Evolutionary conservation across 768 basidiomycete species (phyloP), one percentile per base, ranked within the genome.

Genomic region (Strobilomyces confusus): DNA sequence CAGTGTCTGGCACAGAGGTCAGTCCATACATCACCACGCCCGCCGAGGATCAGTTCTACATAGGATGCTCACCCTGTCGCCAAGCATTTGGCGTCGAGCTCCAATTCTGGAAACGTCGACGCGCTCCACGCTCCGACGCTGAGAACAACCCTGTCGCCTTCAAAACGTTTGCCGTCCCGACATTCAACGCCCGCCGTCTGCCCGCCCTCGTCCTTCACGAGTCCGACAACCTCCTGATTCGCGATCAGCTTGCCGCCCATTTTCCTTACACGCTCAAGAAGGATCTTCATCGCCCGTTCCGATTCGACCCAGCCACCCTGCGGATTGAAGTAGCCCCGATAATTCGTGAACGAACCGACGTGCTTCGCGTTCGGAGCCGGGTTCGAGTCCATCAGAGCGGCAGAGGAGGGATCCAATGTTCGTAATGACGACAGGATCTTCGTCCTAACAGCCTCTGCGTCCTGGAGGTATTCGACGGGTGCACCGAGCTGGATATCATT

Each of bases 271-370:
- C 75, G 79, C 26, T 70, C 63, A 47, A 86, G 77, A 53, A 89
- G 69, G 11, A 77, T 64, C 3, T 68, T 61, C 9, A 92, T 62
- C 4, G 87, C 91, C 63, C 85, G 80, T 1, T 77, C 75, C 1
- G 94, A 91, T 62, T 86, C 76, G 3, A 82, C 91, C 94, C 94
- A 98, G 14, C 94, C 94, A 1, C 87, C 82, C 34, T 89, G 84
- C 9, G 72, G 73, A 62, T 93, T 95, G 42, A 87, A 59, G 63
- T 88, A 95, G 1, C 86, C 90, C 22, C 68, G 58, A 32, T 63
- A 58, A 22, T 50, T 34, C 3, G 54, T 60, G 12, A 69, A 44
- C n/a, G 55, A 32, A n/a, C 65, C 63, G 13, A 65, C 34, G 17
- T 26, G 9, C 9, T 55, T 54, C 38, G 40, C 25, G 22, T 56